These are phyloP conservation scores for Tylopilus cervinicoccineus DNA, from an alignment of 768 basidiomycete species.

Conservation along the genomic window DNA sequence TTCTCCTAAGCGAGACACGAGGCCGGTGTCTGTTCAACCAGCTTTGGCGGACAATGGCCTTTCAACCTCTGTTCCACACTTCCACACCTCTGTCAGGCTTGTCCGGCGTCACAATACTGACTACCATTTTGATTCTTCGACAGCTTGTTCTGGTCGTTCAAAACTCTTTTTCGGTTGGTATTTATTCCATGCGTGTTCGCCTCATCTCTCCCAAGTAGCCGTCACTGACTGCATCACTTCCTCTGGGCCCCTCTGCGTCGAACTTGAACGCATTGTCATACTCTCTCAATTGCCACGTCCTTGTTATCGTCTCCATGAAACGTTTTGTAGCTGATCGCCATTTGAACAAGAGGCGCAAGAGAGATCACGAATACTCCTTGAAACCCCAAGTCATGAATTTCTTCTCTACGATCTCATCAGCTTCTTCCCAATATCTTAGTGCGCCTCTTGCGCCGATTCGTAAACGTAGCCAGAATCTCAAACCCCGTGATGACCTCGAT, in stretches of 20 bases:
- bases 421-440: constrained; percentile 43
- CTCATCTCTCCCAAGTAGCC: constrained; percentile 6
- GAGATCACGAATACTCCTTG: constrained; percentile 29
- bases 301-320: constrained; percentile 35
- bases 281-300: too few species aligned
- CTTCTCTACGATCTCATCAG: constrained; percentile 38
- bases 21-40: constrained; percentile 15
- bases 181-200: constrained; percentile 24
- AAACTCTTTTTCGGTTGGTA: constrained; percentile 25
- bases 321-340: constrained; percentile 36
- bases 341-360: constrained; percentile 46
- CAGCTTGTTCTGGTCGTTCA: constrained; percentile 26
- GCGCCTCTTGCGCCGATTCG: constrained; percentile 40
- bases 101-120: constrained; percentile 16
- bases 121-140: constrained; percentile 10
- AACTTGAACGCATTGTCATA: constrained; percentile 6
- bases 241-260: not conserved
- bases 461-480: constrained; percentile 45
- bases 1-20: constrained; percentile 23
- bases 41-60: constrained; percentile 26
- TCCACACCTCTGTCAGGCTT: constrained; percentile 20
- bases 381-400: constrained; percentile 49
- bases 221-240: constrained; percentile 14
- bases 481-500: constrained; percentile 51
- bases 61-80: constrained; percentile 20